Evolutionary conservation across 2,329 filamentous ascomycete species (phyloP), one percentile per base, ranked within the genome.

Genomic region (Aspergillus ustus): DNA sequence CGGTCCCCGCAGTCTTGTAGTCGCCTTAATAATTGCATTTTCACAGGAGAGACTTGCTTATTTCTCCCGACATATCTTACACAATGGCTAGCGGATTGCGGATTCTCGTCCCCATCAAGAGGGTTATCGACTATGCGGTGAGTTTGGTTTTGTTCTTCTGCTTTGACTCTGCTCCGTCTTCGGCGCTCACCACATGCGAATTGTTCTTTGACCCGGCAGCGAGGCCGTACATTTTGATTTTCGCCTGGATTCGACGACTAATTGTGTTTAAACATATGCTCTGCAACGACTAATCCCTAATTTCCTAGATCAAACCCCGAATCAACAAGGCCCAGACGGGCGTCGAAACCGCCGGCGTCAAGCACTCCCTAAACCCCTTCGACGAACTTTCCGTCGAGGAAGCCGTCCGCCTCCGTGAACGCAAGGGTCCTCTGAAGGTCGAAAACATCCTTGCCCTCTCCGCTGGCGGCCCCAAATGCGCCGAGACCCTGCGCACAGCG

Each of bases 321-420:
- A 87, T 90, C 74, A 90, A 89, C 82, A 87, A 88, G 70, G 77
- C 88, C 67, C 84, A 87, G 80, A 97, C 94, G 64, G 94, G 88
- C 75, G 90, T 99, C 80, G 94, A 97, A 81, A 97, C 91, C 59
- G 85, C 89, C 67, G 91, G 91, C 69, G 93, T 98, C 74, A 98
- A 98, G 82, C 94, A 98, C 85, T 93, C 90, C 77, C 94, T 99
- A 87, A 99, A 98, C 85, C 95, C 95, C 20, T 99, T 99, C 81
- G 95, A 99, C 84, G 95, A 99, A 80, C 91, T 99, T 73, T 96
- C 93, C 48, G 89, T 99, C 78, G 95, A 99, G 82, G 95, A 98
- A 83, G 92, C 93, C 55, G 91, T 97, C 55, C 92, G 92, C 45
- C 90, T 99, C 75, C 93, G 95, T 78, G 94, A 98, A 79, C 91